Percentiles rank a stretch among this genome's conserved stretches.
These are phyloP conservation scores for Aspergillus sp. DNA, from an alignment of 2,329 filamentous ascomycete genomes.

Conservation along the genomic window DNA sequence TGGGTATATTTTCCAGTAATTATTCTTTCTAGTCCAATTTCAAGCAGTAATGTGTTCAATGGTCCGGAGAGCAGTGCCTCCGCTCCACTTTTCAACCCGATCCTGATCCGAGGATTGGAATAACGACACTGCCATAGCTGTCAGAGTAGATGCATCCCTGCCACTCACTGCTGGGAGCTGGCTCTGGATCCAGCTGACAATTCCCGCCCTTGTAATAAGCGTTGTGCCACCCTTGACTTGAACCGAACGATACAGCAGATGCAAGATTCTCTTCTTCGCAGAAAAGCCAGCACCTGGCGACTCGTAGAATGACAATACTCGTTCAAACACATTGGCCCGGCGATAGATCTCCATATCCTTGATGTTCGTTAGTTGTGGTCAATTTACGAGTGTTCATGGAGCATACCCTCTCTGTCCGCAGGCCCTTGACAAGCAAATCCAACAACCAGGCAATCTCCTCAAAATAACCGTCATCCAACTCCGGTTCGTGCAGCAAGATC, in stretches of 20 bases:
- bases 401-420: constrained; percentile 54
- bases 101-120: constrained; percentile 66
- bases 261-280: constrained; percentile 62
- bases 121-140: constrained; percentile 59
- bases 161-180: constrained; percentile 54
- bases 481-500: constrained; percentile 71
- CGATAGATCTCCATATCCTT: constrained; percentile 52
- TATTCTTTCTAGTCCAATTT: neutral
- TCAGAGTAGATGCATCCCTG: constrained; percentile 40
- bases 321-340: constrained; percentile 68
- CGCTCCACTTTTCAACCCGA: constrained; percentile 68
- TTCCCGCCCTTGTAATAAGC: constrained; percentile 73
- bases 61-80: constrained; percentile 42
- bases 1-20: neutral
- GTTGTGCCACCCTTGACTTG: constrained; percentile 73
- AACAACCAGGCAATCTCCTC: constrained; percentile 74
- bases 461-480: constrained; percentile 70
- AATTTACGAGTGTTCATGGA: neutral
- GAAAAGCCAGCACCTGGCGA: constrained; percentile 63
- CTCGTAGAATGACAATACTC: constrained; percentile 66
- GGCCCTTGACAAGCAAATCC: constrained; percentile 67
- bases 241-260: constrained; percentile 64
- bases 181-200: constrained; percentile 72
- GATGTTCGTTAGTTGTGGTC: constrained; percentile 13
- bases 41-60: constrained; percentile 24